Percentiles rank a stretch among this genome's conserved stretches.
These are phyloP conservation scores for Aspergillus avenaceus DNA, from an alignment of 495 filamentous ascomycete genomes.

Conservation along the genomic window DNA sequence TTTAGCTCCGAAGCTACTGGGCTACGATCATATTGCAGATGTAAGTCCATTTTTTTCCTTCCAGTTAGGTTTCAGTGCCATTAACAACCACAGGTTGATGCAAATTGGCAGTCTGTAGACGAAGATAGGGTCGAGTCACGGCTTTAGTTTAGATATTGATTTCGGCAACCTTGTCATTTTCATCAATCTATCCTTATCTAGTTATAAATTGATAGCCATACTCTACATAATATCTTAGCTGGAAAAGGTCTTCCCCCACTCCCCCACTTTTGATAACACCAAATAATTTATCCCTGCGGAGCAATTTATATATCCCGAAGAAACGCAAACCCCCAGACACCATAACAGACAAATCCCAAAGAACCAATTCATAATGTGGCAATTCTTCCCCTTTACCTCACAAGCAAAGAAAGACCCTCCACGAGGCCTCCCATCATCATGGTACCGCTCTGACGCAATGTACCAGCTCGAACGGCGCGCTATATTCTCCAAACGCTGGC, in stretches of 20 bases:
- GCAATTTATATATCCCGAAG: not conserved
- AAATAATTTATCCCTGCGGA: not conserved
- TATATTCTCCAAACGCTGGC: conserved; percentile 40
- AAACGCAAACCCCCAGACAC: not conserved
- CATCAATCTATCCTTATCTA: no score
- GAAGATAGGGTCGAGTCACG: not conserved
- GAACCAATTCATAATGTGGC: conserved; percentile 40
- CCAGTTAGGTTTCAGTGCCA: no score
- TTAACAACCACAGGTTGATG: not conserved
- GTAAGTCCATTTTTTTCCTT: conserved; percentile 16
- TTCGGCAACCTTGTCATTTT: no score
- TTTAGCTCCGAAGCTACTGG: conserved; percentile 37
- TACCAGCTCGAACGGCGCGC: conserved; percentile 47
- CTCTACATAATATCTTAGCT: no score
- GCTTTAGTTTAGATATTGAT: no score
- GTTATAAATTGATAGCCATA: no score
- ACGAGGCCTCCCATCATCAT: conserved; percentile 36
- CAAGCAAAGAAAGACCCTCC: conserved; percentile 32
- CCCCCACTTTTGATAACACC: not conserved
- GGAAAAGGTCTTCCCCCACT: not conserved
- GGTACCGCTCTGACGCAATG: conserved; percentile 44
- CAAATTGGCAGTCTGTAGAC: not conserved
- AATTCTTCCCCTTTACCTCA: conserved; percentile 54
- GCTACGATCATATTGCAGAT: conserved; percentile 41
- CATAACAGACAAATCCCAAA: not conserved